Conservation (phyloP, 139 green algal species). For the Chlorella sp. region DNA sequence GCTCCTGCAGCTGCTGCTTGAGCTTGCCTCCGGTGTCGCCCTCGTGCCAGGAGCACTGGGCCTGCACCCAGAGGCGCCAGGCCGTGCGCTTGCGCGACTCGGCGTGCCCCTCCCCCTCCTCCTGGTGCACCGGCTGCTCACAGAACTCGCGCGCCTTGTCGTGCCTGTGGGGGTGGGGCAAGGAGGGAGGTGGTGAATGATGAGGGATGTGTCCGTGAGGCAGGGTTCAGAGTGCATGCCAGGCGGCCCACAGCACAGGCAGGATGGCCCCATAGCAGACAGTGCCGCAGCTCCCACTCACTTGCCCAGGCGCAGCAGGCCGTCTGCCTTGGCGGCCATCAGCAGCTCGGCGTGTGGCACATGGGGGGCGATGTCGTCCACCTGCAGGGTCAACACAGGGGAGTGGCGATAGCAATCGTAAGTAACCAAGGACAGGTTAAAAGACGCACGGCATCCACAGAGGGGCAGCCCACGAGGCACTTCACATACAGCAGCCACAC, state of each 20-base stretch:
- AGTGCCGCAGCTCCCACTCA: neutral
- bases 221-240: neutral
- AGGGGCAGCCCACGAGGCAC: neutral
- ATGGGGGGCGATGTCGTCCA: constrained; percentile 29
- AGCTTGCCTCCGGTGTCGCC: constrained; percentile 31
- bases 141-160: constrained; percentile 13
- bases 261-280: neutral
- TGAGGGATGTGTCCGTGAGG: no score
- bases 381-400: neutral
- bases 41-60: constrained; percentile 38
- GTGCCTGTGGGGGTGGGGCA: neutral
- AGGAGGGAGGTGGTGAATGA: neutral
- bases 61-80: constrained; percentile 37
- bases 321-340: constrained; percentile 19
- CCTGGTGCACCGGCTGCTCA: constrained; percentile 17
- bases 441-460: neutral
- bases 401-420: neutral
- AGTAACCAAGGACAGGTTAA: neutral
- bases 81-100: neutral
- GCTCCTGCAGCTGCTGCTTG: constrained; percentile 14
- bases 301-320: constrained; percentile 32
- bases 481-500: neutral
- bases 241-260: neutral
- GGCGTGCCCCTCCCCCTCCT: neutral
- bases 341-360: constrained; percentile 32